Evolutionary conservation across 75 land plant species (phyloP), one percentile per base, ranked within the genome.

Genomic region (Chamaecyparis obtusa): DNA sequence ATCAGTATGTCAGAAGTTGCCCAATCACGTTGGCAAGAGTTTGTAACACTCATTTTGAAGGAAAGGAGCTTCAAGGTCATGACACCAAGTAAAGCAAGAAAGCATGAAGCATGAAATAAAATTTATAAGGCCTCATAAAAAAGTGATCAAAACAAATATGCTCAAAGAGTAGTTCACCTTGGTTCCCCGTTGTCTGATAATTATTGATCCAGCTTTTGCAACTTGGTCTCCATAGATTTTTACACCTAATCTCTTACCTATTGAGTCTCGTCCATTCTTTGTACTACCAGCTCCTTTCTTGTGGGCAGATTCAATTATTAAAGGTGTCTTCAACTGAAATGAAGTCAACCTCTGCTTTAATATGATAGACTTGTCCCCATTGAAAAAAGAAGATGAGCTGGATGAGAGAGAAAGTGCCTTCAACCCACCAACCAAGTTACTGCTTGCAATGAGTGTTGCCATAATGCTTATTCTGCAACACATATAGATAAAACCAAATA

Each of bases 281-380:
- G 99, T 98, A 84, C 97, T 95, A 10, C 99, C 99, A 24, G 97
- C 92, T 78, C 99, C 98, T 87, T 98, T 98, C 96, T 98, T 98
- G 93, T 97, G 99, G 16, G 99, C 99, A 5, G 93, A 88, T 90
- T 96, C 95, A 76, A 97, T 97, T 51, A 93, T 92, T 69, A 96
- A 85, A 81, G 92, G 93, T 32, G 32, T 55, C 84, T 85, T 87
- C 4, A 44, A 41, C 11, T 90, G 87, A 71, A 89, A 85, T 9
- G 86, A 71, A 7, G 84, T 74, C 13, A 39, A 24, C 43, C 44
- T 85, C 74, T 86, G 60, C 36, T 75, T 2, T 21, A 33, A 83
- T 33, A 39, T 17, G 75, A 86, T 32, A 49, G 86, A 74, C 1
- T 90, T 92, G 49, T 93, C 94, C 14, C 96, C 94, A 15, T 81